Conservation (phyloP, 495 filamentous ascomycete genomes). For the Cudoniella acicularis region DNA sequence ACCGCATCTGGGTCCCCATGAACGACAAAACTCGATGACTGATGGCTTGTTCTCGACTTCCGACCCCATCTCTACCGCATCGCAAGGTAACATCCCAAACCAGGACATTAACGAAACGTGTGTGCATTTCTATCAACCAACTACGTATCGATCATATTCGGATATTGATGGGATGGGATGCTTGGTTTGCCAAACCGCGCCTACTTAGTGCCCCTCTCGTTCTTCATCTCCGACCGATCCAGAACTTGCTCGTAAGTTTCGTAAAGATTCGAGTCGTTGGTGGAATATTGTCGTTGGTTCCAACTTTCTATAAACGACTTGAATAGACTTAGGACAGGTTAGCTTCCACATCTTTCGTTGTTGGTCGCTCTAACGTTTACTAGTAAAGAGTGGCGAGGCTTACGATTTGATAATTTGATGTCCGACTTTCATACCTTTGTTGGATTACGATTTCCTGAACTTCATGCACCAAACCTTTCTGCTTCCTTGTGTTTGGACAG, state of each 20-base stretch:
- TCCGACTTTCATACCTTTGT: neutral
- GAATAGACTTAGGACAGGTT: neutral
- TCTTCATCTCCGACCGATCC: neutral
- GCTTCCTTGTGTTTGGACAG: too few relatives aligned
- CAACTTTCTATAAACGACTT: neutral
- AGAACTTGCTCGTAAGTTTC: neutral
- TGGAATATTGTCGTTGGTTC: neutral
- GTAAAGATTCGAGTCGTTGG: neutral
- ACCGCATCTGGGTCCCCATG: too few relatives aligned
- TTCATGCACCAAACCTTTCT: neutral
- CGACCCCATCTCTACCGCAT: too few relatives aligned
- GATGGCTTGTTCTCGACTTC: too few relatives aligned
- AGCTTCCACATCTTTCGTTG: too few relatives aligned
- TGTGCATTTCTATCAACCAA: too few relatives aligned
- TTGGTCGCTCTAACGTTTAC: neutral
- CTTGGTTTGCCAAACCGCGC: too few relatives aligned
- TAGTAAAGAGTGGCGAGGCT: neutral
- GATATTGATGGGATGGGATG: too few relatives aligned
- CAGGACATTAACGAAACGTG: too few relatives aligned
- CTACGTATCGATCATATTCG: too few relatives aligned
- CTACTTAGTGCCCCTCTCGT: neutral
- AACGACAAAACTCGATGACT: too few relatives aligned
- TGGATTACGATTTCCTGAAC: neutral
- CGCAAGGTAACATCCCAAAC: too few relatives aligned
- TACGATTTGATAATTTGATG: neutral